phyloP scores from a whole-genome alignment of 352 stramenopile genomes.

The Globisporangium cylindrosporum region DNA sequence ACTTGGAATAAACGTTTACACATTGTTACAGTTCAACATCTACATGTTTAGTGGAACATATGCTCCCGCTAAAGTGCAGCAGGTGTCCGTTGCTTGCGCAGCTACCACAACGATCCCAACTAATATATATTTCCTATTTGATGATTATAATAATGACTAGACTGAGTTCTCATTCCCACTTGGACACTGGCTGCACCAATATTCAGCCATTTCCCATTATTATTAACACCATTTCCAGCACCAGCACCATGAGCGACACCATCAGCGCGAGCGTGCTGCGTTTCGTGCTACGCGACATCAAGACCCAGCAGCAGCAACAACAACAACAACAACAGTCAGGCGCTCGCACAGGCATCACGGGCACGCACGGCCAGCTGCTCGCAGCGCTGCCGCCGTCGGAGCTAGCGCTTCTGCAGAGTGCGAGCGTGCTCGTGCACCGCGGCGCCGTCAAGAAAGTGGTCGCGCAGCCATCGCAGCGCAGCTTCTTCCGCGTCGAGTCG shows the following conservation, averaged over 20 bases:
- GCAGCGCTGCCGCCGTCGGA: slow-evolving; percentile 34
- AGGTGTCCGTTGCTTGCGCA: too few species aligned
- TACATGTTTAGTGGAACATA: too few species aligned
- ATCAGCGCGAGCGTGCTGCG: slow-evolving; percentile 37
- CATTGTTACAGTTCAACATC: too few species aligned
- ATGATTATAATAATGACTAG: too few species aligned
- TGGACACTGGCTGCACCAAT: not conserved
- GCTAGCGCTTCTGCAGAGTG: slow-evolving; percentile 45
- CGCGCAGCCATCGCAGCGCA: slow-evolving; percentile 39
- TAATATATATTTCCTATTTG: too few species aligned
- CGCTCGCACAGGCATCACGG: not conserved
- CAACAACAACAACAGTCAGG: not conserved
- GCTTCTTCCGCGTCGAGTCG: slow-evolving; percentile 68
- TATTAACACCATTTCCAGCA: not conserved
- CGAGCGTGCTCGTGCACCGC: slow-evolving; percentile 54
- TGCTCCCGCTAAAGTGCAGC: too few species aligned
- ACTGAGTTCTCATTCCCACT: not conserved
- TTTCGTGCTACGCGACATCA: slow-evolving; percentile 42
- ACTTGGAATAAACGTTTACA: too few species aligned
- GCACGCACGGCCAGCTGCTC: slow-evolving; percentile 50
- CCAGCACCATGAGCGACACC: slow-evolving; percentile 11
- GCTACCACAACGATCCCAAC: not conserved
- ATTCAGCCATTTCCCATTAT: not conserved
- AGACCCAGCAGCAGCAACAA: slow-evolving; percentile 19
- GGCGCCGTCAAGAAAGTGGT: slow-evolving; percentile 42